Conservation (phyloP, 768 basidiomycete species). For the Leucosporidium scottii region DNA sequence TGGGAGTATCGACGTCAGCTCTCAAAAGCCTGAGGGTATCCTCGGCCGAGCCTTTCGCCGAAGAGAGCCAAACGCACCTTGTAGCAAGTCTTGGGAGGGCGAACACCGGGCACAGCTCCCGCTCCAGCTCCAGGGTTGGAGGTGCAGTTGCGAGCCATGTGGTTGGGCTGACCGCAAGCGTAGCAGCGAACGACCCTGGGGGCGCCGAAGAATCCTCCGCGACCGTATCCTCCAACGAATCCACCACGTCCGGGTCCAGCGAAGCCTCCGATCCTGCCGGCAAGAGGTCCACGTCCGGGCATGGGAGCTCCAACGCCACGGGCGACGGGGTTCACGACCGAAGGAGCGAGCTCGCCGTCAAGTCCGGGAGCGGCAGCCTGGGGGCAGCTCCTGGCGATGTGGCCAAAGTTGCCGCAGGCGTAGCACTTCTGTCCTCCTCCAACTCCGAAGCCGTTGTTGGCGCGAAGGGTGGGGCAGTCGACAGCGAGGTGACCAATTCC, state of each 20-base stretch:
- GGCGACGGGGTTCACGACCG: background rate
- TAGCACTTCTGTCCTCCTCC: background rate
- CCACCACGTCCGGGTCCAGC: background rate
- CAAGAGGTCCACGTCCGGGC: background rate
- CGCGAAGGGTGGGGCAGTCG: slow-evolving; percentile 21
- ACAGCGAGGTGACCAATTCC: slow-evolving; percentile 27
- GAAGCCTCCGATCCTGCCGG: background rate
- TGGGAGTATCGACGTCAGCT: background rate
- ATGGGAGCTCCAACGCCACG: slow-evolving; percentile 9
- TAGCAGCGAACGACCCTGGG: slow-evolving; percentile 1
- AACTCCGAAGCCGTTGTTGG: slow-evolving; percentile 2
- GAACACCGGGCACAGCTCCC: background rate
- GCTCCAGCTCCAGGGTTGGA: background rate
- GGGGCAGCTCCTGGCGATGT: slow-evolving; percentile 31
- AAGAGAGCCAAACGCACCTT: background rate
- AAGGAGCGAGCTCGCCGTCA: background rate
- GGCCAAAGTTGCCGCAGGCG: slow-evolving; percentile 5
- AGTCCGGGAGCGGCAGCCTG: background rate
- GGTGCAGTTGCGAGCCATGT: background rate
- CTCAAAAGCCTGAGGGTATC: background rate
- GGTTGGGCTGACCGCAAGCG: background rate
- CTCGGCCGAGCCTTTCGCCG: background rate
- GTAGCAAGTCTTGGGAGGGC: slow-evolving; percentile 6
- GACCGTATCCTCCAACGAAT: background rate
- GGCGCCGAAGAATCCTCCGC: background rate